Base-by-base conservation (phyloP, 2,329 filamentous ascomycete species). In the Nigrospora osmanthi region DNA sequence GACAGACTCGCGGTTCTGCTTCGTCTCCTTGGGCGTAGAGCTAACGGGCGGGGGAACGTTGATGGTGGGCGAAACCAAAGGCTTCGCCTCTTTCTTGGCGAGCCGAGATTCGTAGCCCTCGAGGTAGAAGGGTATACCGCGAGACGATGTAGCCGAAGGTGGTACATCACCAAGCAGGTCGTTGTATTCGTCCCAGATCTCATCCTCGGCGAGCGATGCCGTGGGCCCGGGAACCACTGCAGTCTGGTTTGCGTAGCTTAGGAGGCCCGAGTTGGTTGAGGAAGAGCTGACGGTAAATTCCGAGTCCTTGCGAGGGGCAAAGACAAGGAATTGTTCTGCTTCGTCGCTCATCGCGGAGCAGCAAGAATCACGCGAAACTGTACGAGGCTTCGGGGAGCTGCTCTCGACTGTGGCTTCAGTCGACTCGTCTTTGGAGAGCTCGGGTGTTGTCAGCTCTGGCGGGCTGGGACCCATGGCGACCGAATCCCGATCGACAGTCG, bases 171-270 rank as follows among this genome's bases (percentile, higher is more conserved):
- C 86, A 44, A 96, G 77, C 12, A 96, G 69, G 55, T 96, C 91
- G 52, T 97, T 83, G 58, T 94, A 96, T 64, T 95, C 91, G 42
- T 90, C 83, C 91, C 91, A 97, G 2, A 95, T 77, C 58, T 96
- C 91, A 55, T 96, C 91, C 52, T 94, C 87, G 1, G 70, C 80
- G 4, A 83, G 73, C 0, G 80, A 82, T 4, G 81, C 79, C 38
- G 71, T 72, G 2, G 78, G 71, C 3, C 71, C 67, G 1, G 85
- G 85, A 17, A 86, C 70, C 3, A 88, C 66, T 7, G 86, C 83
- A 4, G 33, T 41, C 28, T 82, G 79, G 6, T 76, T 76, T 12
- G 74, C 72, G 50, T 76, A 81, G 45, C 76, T 80, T 42, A 74
- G 68, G 13, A 75, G 64, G 0, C 78, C 80, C 2, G 85, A 88